Percentiles rank a stretch among this genome's conserved stretches.
These are phyloP conservation scores for Phyllosticta capitalensis DNA, from an alignment of 2,329 filamentous ascomycete species.

Conservation along the genomic window DNA sequence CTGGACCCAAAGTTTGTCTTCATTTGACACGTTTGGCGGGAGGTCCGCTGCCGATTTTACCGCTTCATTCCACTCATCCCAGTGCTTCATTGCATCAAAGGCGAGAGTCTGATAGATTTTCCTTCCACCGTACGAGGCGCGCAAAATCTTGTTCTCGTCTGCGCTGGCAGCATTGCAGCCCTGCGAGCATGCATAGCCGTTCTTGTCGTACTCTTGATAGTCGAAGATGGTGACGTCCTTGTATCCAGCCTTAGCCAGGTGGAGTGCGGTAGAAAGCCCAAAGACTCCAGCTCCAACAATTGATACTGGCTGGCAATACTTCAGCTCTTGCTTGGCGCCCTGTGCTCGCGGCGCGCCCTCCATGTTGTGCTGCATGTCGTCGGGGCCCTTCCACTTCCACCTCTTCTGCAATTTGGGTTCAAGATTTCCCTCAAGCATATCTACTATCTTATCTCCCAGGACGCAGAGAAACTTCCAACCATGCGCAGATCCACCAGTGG, in stretches of 20 bases:
- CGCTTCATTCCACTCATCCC: conserved; percentile 9
- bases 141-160: conserved; percentile 47
- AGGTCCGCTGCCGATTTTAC: neutral
- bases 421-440: conserved; percentile 19
- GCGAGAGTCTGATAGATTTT: conserved; percentile 11
- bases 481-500: conserved; percentile 53
- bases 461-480: conserved; percentile 54
- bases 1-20: conserved; percentile 16
- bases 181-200: neutral
- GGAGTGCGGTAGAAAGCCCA: conserved; percentile 30
- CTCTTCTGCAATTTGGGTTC: conserved; percentile 1
- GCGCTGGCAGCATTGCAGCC: conserved; percentile 11
- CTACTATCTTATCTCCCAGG: conserved; percentile 45
- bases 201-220: conserved; percentile 9
- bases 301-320: conserved; percentile 7
- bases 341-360: conserved; percentile 6
- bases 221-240: conserved; percentile 11
- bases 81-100: conserved; percentile 7
- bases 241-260: conserved; percentile 26
- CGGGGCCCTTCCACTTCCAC: conserved; percentile 7
- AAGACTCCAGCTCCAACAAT: conserved; percentile 30
- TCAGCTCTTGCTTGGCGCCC: conserved; percentile 8
- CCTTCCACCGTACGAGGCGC: conserved; percentile 47
- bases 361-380: conserved; percentile 7
- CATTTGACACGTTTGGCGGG: neutral